Evolutionary conservation across 331 rosid species (phyloP).

Genomic region (Malus hybrid): DNA sequence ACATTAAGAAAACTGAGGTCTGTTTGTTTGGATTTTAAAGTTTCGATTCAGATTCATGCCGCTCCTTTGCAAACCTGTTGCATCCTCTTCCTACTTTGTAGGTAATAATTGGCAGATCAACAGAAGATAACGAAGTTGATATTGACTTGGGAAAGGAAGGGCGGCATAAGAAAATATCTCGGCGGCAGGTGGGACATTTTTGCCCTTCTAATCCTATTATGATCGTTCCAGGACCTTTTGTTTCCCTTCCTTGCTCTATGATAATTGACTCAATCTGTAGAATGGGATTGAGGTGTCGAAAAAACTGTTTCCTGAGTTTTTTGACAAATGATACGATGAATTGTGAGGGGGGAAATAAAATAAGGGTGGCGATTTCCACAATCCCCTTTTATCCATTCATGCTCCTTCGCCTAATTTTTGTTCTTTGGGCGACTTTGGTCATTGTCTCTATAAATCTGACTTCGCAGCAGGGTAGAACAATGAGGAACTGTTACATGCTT

Average conservation of each 20-base stretch:
- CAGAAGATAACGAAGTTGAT: conserved; percentile 57
- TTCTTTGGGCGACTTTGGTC: not conserved
- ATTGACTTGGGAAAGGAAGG: conserved; percentile 73
- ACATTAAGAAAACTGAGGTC: conserved; percentile 65
- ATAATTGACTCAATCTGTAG: not conserved
- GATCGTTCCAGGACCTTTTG: not conserved
- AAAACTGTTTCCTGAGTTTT: not conserved
- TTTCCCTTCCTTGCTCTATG: conserved; percentile 1
- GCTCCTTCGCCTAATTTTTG: not conserved
- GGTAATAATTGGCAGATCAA: conserved; percentile 82
- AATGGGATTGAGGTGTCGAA: not conserved
- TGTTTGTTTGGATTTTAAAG: conserved; percentile 4
- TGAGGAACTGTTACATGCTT: not conserved
- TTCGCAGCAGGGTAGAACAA: not conserved
- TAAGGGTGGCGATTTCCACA: not conserved
- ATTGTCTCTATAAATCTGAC: not conserved
- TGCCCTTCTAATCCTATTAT: not conserved
- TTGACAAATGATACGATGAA: no score
- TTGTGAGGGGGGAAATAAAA: not conserved
- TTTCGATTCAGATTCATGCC: not conserved
- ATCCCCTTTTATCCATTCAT: not conserved
- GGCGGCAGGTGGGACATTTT: conserved; percentile 59
- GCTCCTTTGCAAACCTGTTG: conserved; percentile 11
- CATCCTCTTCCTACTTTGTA: conserved; percentile 23
- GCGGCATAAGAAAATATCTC: conserved; percentile 60